A percentile compares a stretch with the other conserved stretches of the same genome.
These are phyloP conservation scores for Taphrina pruni DNA, from an alignment of 1,139 yeast genomes.

Conservation along the genomic window DNA sequence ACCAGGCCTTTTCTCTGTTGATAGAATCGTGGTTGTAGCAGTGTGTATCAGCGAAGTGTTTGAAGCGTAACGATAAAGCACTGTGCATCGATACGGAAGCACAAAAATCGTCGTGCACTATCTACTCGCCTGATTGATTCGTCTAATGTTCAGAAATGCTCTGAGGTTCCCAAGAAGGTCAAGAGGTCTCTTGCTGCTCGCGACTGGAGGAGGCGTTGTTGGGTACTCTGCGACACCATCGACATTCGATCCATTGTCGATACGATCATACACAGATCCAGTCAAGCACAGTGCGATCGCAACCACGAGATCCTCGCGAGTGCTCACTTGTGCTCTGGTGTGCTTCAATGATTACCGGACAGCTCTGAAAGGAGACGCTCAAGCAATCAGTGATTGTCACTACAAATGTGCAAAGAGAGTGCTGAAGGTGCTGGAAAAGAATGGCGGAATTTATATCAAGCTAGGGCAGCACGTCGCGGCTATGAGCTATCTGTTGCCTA, in stretches of 20 bases:
- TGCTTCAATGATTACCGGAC: conserved; percentile 58
- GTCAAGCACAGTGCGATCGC: conserved; percentile 38
- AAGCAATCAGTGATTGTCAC: conserved; percentile 65
- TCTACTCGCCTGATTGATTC: too few relatives aligned
- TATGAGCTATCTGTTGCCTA: conserved; percentile 84
- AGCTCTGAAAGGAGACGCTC: conserved; percentile 59
- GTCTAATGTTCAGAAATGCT: conserved; percentile 23
- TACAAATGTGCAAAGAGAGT: conserved; percentile 78
- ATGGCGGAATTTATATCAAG: conserved; percentile 93
- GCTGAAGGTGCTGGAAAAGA: conserved; percentile 74
- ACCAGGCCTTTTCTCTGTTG: too few relatives aligned
- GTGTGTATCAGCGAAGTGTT: too few relatives aligned
- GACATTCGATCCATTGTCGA: conserved; percentile 21
- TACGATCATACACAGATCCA: conserved; percentile 36
- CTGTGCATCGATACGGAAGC: too few relatives aligned
- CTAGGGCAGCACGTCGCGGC: conserved; percentile 94
- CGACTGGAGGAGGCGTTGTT: conserved; percentile 24
- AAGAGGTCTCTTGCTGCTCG: conserved; percentile 9
- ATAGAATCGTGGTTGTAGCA: too few relatives aligned
- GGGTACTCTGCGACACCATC: conserved; percentile 27
- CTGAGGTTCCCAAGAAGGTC: conserved; percentile 4
- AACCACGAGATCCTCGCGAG: conserved; percentile 36
- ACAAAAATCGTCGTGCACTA: too few relatives aligned
- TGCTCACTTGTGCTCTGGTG: conserved; percentile 35
- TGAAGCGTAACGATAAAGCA: too few relatives aligned